phyloP scores from a whole-genome alignment of 306 rosid genomes.

The Quercus alba region DNA sequence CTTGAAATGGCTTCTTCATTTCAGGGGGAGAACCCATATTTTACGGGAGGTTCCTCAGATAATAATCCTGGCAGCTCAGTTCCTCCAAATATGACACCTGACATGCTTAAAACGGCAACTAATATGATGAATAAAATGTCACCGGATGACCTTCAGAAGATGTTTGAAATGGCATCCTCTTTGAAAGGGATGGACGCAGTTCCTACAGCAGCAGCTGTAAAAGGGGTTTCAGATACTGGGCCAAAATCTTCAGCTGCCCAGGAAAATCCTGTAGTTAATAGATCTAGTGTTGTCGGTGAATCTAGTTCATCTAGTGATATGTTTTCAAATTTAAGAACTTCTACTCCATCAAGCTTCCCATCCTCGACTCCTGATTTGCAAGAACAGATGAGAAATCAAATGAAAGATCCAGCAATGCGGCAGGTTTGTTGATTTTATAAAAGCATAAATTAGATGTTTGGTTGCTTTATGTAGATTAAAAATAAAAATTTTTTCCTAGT shows the following conservation, averaged over 20 bases:
- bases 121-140: conserved; percentile 82
- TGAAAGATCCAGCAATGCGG: conserved; percentile 92
- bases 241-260: conserved; percentile 25
- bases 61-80: conserved; percentile 38
- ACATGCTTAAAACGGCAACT: conserved; percentile 80
- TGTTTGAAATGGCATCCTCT: conserved; percentile 82
- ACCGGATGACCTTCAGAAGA: conserved; percentile 77
- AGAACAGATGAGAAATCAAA: conserved; percentile 22
- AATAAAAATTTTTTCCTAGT: background rate
- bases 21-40: conserved; percentile 48
- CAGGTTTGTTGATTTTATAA: conserved; percentile 57
- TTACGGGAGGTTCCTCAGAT: conserved; percentile 40
- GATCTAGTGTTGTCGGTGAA: conserved; percentile 40
- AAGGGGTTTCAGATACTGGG: conserved; percentile 28
- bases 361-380: conserved; percentile 70
- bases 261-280: conserved; percentile 36
- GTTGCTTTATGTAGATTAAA: too few relatives aligned
- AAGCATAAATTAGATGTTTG: background rate
- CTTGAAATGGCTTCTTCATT: conserved; percentile 81
- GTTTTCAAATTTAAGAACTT: conserved; percentile 44
- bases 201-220: conserved; percentile 33
- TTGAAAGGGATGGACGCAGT: conserved; percentile 53
- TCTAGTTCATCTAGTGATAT: conserved; percentile 41
- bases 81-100: conserved; percentile 72
- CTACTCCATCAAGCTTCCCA: conserved; percentile 58